phyloP scores from a whole-genome alignment of 176 grass and related monocot species.

The Otatea glauca region DNA sequence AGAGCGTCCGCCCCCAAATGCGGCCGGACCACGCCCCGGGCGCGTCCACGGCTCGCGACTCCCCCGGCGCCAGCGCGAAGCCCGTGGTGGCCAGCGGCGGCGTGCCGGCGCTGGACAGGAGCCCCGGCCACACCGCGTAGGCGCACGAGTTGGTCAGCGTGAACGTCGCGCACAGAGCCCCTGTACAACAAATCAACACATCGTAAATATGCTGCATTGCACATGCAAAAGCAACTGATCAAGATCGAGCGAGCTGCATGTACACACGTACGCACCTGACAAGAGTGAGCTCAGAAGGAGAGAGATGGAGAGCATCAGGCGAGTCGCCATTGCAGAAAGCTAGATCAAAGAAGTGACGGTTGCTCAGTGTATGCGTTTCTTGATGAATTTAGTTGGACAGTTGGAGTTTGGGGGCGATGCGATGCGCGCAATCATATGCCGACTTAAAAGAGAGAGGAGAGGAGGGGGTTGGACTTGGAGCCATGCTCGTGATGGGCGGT shows the following conservation, averaged over 20 bases:
- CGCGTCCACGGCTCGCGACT: slow-evolving; percentile 49
- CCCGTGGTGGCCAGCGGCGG: slow-evolving; percentile 54
- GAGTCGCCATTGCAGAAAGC: neutral
- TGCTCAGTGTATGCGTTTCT: neutral
- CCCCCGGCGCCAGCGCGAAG: slow-evolving; percentile 56
- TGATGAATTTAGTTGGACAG: neutral
- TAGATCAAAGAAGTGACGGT: too few relatives aligned
- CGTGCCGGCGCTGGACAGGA: slow-evolving; percentile 62
- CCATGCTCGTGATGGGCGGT: slow-evolving; percentile 38
- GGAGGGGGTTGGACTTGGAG: neutral
- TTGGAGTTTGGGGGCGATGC: neutral
- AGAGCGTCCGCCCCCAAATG: slow-evolving; percentile 63
- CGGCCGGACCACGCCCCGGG: slow-evolving; percentile 65
- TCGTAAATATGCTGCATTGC: neutral
- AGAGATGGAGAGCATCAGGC: neutral
- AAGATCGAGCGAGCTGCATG: neutral
- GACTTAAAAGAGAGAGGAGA: neutral
- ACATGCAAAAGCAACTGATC: neutral
- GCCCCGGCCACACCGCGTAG: slow-evolving; percentile 70
- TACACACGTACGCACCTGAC: neutral
- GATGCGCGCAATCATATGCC: neutral
- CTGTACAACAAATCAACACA: neutral
- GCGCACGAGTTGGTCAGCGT: slow-evolving; percentile 67
- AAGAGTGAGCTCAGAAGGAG: neutral
- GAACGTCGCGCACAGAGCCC: slow-evolving; percentile 53